Percentiles rank a stretch among this genome's conserved stretches.
These are phyloP conservation scores for Aspergillus sp. DNA, from an alignment of 2,329 filamentous ascomycete species.

Conservation along the genomic window DNA sequence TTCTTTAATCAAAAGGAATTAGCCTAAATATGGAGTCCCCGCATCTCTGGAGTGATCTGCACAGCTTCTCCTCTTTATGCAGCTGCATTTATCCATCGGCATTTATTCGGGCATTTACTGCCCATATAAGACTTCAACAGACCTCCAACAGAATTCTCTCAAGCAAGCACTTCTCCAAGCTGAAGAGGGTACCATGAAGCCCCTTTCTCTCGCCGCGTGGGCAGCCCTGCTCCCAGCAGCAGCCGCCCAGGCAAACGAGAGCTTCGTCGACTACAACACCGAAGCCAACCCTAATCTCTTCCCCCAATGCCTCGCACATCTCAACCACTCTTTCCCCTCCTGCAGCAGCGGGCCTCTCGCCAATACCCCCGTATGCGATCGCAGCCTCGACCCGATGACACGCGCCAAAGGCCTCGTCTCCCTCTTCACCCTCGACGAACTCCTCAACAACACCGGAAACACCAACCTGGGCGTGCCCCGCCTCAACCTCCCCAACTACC, in stretches of 20 bases:
- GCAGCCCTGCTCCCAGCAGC: constrained; percentile 19
- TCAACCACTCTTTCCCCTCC: constrained; percentile 47
- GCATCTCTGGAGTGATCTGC: too few relatives aligned
- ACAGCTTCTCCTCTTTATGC: not conserved
- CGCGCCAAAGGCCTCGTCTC: constrained; percentile 52
- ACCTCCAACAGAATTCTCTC: too few relatives aligned
- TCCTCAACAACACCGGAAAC: constrained; percentile 55
- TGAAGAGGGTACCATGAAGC: constrained; percentile 16
- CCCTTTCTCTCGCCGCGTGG: constrained; percentile 16
- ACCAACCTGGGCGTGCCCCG: constrained; percentile 53
- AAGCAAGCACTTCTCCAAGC: too few relatives aligned
- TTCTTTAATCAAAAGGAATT: too few relatives aligned
- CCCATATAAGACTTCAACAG: too few relatives aligned
- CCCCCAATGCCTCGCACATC: constrained; percentile 18
- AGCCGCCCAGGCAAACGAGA: constrained; percentile 28
- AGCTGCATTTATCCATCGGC: not conserved
- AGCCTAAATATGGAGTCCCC: too few relatives aligned
- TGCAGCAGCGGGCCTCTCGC: constrained; percentile 53
- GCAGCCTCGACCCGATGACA: constrained; percentile 38
- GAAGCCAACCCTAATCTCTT: constrained; percentile 27
- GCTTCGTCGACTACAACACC: constrained; percentile 27
- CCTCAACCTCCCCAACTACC: constrained; percentile 58
- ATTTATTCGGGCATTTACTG: not conserved
- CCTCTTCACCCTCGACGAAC: constrained; percentile 54
- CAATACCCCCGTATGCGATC: constrained; percentile 53